A percentile compares a stretch with the other conserved stretches of the same genome.
These are phyloP conservation scores for Erythrophleum ivorense DNA, from an alignment of 331 rosid genomes.

Conservation along the genomic window DNA sequence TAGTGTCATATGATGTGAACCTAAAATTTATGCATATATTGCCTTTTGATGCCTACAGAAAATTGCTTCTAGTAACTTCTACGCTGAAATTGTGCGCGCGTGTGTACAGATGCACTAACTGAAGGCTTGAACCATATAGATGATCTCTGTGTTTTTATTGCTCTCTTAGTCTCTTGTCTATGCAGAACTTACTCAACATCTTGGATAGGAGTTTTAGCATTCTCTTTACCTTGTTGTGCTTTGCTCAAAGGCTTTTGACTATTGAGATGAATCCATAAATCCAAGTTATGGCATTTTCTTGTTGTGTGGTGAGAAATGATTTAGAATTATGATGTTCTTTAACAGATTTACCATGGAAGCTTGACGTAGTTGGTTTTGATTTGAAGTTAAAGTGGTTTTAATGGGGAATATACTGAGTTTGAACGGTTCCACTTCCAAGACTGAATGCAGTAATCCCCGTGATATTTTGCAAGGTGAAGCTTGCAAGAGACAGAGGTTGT, in stretches of 20 bases:
- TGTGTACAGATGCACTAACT: neutral
- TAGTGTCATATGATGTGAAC: neutral
- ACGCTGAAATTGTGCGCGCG: neutral
- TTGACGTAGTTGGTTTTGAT: conserved; percentile 20
- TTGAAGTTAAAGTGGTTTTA: conserved; percentile 37
- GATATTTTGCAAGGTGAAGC: conserved; percentile 52
- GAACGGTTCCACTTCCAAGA: conserved; percentile 49
- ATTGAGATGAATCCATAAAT: conserved; percentile 9
- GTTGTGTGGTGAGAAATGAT: conserved; percentile 5
- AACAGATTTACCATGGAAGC: conserved; percentile 26
- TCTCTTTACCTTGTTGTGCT: conserved; percentile 24
- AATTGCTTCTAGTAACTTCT: neutral
- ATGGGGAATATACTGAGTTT: conserved; percentile 75
- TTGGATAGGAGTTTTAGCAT: neutral
- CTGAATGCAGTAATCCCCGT: conserved; percentile 33
- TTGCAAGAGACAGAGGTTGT: conserved; percentile 73
- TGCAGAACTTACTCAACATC: conserved; percentile 6
- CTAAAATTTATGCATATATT: neutral
- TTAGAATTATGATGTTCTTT: conserved; percentile 19
- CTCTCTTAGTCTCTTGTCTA: neutral
- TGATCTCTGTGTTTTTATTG: neutral
- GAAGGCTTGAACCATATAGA: neutral
- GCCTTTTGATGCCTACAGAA: neutral
- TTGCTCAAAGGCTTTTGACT: neutral
- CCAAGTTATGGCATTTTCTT: conserved; percentile 3